Evolutionary conservation across 768 basidiomycete genomes (phyloP), one percentile per base, ranked within the genome.

Genomic region (Mrakia frigida): DNA sequence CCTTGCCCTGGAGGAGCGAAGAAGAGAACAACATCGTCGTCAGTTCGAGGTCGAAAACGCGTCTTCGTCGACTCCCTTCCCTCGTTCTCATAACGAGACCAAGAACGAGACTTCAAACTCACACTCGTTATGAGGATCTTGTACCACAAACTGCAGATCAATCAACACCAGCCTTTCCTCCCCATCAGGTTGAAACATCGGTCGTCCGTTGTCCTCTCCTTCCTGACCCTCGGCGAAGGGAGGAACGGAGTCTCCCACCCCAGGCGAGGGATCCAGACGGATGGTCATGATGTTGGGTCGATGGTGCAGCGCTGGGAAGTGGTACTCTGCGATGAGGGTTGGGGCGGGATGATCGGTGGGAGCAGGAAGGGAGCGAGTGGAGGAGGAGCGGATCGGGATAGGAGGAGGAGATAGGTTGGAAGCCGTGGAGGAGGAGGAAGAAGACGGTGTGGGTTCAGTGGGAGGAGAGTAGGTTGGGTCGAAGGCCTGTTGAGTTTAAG

Each of bases 251-350:
- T 71, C 70, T 28, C 70, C 70, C 1, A 71, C 61, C 2, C 76
- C 76, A 35, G 76, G 76, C 14, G 76, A 59, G 28, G 76, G 76
- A 52, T 77, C 76, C 39, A 77, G 72, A 16, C 76, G 76, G 52
- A 77, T 71, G 16, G 56, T 67, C 33, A 77, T 52, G 35, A 68
- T 37, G 23, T 53, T 60, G 25, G 76, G 76, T 2, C 63, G 76
- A 16, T 53, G n/a, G 0, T 53, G 28, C 10, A 63, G 18, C 5
- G 43, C 33, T 9, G 76, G 76, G 21, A 77, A 59, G 18, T 67
- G 70, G 46, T 73, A 63, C 9, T 53, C 52, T 23, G 76, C 71
- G 37, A 77, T 46, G 33, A 65, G 76, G 18, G 56, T 77, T 35
- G 76, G 76, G 9, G 35, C 4, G 28, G 63, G 65, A 16, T 65